Percentiles rank a stretch among this genome's conserved stretches.
These are phyloP conservation scores for Clitopilus passeckerianus DNA, from an alignment of 768 basidiomycete genomes.

Conservation along the genomic window DNA sequence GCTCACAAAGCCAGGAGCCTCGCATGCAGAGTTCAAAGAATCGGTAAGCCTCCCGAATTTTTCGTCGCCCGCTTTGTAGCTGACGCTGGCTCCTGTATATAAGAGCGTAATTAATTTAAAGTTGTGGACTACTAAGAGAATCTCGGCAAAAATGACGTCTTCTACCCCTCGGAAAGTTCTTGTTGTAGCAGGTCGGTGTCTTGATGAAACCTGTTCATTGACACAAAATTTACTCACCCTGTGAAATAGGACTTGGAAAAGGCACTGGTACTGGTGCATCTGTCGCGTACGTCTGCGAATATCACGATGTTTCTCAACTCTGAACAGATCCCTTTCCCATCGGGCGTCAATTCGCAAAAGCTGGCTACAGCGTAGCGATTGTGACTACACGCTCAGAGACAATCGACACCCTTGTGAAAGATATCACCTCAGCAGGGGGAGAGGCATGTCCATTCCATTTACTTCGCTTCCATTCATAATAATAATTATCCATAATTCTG, in stretches of 20 bases:
- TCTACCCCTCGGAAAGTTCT: no score
- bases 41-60: no score
- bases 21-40: no score
- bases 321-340: not conserved
- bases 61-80: no score
- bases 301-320: not conserved
- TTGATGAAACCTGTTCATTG: no score
- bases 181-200: no score
- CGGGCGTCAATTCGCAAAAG: conserved; percentile 55
- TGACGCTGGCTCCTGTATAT: no score
- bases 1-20: no score
- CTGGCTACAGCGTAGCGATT: conserved; percentile 64
- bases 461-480: not conserved
- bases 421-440: conserved; percentile 53
- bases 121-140: no score
- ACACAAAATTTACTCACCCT: no score
- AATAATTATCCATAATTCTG: not conserved
- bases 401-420: conserved; percentile 46
- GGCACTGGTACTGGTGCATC: not conserved
- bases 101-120: no score
- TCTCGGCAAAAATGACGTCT: no score
- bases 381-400: conserved; percentile 51
- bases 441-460: conserved; percentile 31
- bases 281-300: not conserved
- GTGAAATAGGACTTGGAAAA: not conserved